Conservation (phyloP, 805 yeast species). For the Lachancea waltii region DNA sequence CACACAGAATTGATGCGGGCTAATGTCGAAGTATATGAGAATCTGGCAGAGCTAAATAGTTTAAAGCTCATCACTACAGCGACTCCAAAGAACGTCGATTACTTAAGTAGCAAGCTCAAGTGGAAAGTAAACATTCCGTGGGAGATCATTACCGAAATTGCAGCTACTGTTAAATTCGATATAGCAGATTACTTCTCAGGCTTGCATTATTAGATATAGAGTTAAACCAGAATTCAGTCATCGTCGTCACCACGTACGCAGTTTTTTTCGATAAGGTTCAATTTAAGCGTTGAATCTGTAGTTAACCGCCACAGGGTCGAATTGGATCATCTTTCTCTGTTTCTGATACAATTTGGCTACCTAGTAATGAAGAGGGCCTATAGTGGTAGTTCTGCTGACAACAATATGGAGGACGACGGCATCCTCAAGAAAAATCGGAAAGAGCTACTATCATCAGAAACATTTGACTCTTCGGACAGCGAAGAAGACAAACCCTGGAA, state of each 20-base stretch:
- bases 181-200: slow-evolving; percentile 50
- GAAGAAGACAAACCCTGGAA: background rate
- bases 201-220: slow-evolving; percentile 11
- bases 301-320: no score
- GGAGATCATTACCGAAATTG: slow-evolving; percentile 53
- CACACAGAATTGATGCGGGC: slow-evolving; percentile 26
- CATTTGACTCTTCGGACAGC: background rate
- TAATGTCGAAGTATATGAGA: slow-evolving; percentile 46
- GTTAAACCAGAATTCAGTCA: no score
- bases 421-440: slow-evolving; percentile 5
- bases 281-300: background rate
- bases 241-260: background rate
- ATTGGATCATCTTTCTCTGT: no score
- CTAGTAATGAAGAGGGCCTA: background rate
- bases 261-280: background rate
- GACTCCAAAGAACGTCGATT: slow-evolving; percentile 40
- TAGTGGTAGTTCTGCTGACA: slow-evolving; percentile 1
- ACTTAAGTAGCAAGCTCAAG: slow-evolving; percentile 57
- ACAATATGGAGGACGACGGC: slow-evolving; percentile 8
- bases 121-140: slow-evolving; percentile 78
- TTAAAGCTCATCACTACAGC: slow-evolving; percentile 44
- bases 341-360: no score
- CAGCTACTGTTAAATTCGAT: slow-evolving; percentile 59
- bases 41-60: slow-evolving; percentile 53
- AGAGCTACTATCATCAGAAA: background rate